Evolutionary conservation across 305 asterid genomes (phyloP).

Genomic region (Fraxinus floribunda): DNA sequence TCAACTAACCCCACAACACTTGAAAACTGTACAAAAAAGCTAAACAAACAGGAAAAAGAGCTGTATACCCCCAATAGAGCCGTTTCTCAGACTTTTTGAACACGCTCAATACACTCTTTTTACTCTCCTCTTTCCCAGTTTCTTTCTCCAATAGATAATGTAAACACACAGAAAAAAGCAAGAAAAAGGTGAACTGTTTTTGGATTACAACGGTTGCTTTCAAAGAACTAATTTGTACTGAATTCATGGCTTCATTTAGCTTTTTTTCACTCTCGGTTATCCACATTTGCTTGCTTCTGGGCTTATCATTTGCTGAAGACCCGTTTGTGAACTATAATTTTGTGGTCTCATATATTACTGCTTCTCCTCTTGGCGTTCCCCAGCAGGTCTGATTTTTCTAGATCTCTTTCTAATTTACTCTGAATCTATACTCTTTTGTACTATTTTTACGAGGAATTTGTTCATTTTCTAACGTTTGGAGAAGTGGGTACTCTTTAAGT

Average conservation of each 20-base stretch:
- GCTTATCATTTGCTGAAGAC: slow-evolving; percentile 64
- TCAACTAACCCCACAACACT: background rate
- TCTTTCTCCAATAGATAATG: slow-evolving; percentile 42
- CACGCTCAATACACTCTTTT: slow-evolving; percentile 3
- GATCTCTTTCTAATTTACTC: background rate
- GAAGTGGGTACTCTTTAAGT: slow-evolving; percentile 17
- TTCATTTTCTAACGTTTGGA: background rate
- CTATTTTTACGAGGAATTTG: background rate
- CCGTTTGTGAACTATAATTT: slow-evolving; percentile 55
- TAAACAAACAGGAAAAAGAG: too few relatives aligned
- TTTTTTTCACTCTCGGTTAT: slow-evolving; percentile 32
- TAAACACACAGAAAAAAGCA: slow-evolving; percentile 31
- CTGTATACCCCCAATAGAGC: slow-evolving; percentile 17
- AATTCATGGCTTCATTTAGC: slow-evolving; percentile 44
- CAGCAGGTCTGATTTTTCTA: slow-evolving; percentile 60
- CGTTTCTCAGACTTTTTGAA: slow-evolving; percentile 25
- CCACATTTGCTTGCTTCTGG: slow-evolving; percentile 51
- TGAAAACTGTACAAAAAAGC: background rate
- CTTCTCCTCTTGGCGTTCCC: slow-evolving; percentile 96
- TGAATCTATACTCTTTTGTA: background rate
- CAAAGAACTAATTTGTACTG: background rate
- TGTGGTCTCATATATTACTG: slow-evolving; percentile 83
- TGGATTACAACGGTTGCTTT: slow-evolving; percentile 13
- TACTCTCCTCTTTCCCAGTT: slow-evolving; percentile 2
- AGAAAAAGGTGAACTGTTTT: slow-evolving; percentile 11